phyloP scores from a whole-genome alignment of 257 asterid species.

The Paraleonurus japonicus region DNA sequence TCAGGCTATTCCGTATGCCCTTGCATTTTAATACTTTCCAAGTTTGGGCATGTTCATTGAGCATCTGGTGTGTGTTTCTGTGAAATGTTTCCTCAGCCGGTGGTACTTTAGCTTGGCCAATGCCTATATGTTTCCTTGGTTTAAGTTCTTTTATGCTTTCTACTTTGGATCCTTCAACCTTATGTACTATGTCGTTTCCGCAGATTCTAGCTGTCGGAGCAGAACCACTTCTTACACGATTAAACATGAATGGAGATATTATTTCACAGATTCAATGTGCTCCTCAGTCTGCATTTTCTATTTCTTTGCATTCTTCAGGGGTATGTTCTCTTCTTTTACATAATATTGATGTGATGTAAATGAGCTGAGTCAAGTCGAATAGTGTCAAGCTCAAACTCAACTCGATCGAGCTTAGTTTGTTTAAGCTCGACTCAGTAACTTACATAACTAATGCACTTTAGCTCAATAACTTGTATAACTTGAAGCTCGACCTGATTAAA shows the following conservation, averaged over 20 bases:
- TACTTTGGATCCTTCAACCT: constrained; percentile 8
- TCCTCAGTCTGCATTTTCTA: constrained; percentile 74
- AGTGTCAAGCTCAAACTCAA: not conserved
- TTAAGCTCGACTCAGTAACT: too few species aligned
- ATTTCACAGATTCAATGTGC: constrained; percentile 88
- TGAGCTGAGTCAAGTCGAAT: too few species aligned
- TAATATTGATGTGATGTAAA: not conserved
- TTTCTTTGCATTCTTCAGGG: constrained; percentile 81
- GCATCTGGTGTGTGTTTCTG: not conserved
- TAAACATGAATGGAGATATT: constrained; percentile 71
- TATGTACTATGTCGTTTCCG: constrained; percentile 19
- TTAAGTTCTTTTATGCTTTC: constrained; percentile 17
- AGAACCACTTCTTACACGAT: constrained; percentile 69
- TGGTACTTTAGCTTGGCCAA: not conserved
- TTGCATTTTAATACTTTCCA: not conserved
- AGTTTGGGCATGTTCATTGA: not conserved
- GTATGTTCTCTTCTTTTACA: constrained; percentile 40
- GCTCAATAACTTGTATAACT: too few species aligned
- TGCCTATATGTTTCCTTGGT: constrained; percentile 11
- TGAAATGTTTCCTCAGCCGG: not conserved
- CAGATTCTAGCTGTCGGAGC: constrained; percentile 92
- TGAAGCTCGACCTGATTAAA: too few species aligned
- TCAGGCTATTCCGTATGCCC: too few species aligned
- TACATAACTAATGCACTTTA: too few species aligned
- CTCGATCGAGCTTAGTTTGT: not conserved